Percentiles rank a stretch among this genome's conserved stretches.
phyloP scores from a whole-genome alignment of 805 yeast genomes.

The Metschnikowia cubensis region DNA sequence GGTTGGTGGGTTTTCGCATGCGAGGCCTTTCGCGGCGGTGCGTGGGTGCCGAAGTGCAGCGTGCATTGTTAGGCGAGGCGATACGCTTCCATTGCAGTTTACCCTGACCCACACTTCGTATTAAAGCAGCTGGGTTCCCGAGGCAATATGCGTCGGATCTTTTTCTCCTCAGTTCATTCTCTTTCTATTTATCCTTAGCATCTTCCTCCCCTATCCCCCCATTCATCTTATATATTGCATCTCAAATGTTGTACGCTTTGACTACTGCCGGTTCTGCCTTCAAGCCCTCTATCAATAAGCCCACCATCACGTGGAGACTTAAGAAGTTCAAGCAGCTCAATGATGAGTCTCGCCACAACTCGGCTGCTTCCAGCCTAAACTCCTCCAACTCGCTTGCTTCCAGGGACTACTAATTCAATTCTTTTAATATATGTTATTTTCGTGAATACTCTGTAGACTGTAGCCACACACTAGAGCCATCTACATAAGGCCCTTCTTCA shows the following conservation, averaged over 20 bases:
- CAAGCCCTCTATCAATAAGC: slow-evolving; percentile 32
- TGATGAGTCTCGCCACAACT: slow-evolving; percentile 9
- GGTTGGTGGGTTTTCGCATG: neutral
- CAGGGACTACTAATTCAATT: neutral
- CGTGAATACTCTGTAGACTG: no score
- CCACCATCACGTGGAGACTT: slow-evolving; percentile 35
- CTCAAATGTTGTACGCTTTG: slow-evolving; percentile 26
- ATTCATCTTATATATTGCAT: neutral
- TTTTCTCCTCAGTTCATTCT: neutral
- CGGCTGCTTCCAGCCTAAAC: slow-evolving; percentile 10
- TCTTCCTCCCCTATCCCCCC: no score
- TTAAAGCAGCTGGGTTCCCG: neutral
- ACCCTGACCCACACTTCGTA: neutral
- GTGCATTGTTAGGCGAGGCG: slow-evolving; percentile 4
- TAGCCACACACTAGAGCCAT: no score
- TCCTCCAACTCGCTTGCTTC: slow-evolving; percentile 2
- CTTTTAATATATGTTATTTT: neutral
- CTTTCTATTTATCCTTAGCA: neutral
- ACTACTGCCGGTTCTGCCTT: slow-evolving; percentile 37
- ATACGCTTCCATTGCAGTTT: slow-evolving; percentile 3
- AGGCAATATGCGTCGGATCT: neutral
- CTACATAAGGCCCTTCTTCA: no score
- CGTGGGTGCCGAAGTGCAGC: neutral
- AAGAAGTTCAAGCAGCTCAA: slow-evolving; percentile 29
- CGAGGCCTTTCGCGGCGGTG: neutral